phyloP scores from a whole-genome alignment of 441 rosid species.

The Erodium moschatum region DNA sequence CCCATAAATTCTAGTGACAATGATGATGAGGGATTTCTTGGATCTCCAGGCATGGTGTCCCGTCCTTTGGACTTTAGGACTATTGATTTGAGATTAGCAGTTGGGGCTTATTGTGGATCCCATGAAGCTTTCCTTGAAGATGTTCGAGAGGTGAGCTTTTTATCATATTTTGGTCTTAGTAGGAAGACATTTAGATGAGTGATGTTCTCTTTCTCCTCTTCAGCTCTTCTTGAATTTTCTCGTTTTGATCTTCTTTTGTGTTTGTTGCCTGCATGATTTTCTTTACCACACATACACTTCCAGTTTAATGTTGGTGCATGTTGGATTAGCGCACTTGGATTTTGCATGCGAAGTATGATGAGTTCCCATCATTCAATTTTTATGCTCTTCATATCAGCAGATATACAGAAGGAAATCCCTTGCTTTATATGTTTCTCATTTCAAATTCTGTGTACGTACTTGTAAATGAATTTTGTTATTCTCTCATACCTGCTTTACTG shows the following conservation, averaged over 20 bases:
- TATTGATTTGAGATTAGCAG: conserved; percentile 88
- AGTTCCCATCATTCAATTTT: background rate
- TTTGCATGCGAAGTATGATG: background rate
- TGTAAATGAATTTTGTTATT: too few relatives aligned
- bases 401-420: background rate
- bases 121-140: conserved; percentile 90
- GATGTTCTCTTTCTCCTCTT: background rate
- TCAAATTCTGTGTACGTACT: background rate
- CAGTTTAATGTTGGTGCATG: background rate
- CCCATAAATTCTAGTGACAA: conserved; percentile 56
- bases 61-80: conserved; percentile 96
- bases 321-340: background rate
- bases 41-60: conserved; percentile 91
- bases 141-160: conserved; percentile 72
- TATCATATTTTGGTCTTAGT: conserved; percentile 9
- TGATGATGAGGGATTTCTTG: conserved; percentile 96
- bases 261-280: background rate
- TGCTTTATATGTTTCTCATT: background rate
- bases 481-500: background rate
- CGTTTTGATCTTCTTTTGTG: background rate
- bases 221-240: background rate
- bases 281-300: background rate
- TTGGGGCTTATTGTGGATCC: conserved; percentile 82
- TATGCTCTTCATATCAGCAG: background rate
- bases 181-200: background rate